Evolutionary conservation across 768 basidiomycete species (phyloP), one percentile per base, ranked within the genome.

Genomic region (Calocybe gangraenosa): DNA sequence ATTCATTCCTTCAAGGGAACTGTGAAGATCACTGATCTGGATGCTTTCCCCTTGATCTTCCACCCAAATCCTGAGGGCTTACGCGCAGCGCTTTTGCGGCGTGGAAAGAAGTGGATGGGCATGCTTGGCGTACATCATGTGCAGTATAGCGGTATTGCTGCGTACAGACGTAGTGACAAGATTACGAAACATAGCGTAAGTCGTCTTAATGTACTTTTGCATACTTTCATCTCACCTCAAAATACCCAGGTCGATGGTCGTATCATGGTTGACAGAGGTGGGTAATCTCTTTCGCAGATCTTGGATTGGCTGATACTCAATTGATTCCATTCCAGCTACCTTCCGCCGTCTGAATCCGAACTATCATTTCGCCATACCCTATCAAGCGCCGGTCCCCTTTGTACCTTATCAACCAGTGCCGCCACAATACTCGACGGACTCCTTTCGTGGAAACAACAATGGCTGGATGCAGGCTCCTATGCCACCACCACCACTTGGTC

Each of bases 201-300:
- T 58, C 11, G 30, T 6, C 46, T 50, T 42, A 21, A 17, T 23
- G 23, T 35, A 28, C 34, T 17, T 42, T 7, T 14, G 5, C 6
- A 35, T 5, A n/a, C 6, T 35, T 35, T 5, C 34, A 35, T 5
- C 17, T 15, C 8, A 20, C 20, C 32, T 14, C 15, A 19, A 18
- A 13, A 18, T 36, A 13, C 10, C 9, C 47, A 81, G 79, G 68
- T 81, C 32, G 71, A 67, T 33, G 71, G 79, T 34, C 66, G 81
- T 14, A 73, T 82, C 44, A 82, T 84, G 78, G 63, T 84, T 34
- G 82, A 84, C 54, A 61, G 78, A 57, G 68, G 75, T 76, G 51
- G 19, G 60, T 57, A 17, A 42, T 37, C 21, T 36, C 36, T 25
- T 41, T 20, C 30, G 10, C 15, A 36, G 2, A 14, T 28, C 11